These are phyloP conservation scores for Triticum urartu DNA, from an alignment of 176 grass and related monocot genomes.

Conservation along the genomic window DNA sequence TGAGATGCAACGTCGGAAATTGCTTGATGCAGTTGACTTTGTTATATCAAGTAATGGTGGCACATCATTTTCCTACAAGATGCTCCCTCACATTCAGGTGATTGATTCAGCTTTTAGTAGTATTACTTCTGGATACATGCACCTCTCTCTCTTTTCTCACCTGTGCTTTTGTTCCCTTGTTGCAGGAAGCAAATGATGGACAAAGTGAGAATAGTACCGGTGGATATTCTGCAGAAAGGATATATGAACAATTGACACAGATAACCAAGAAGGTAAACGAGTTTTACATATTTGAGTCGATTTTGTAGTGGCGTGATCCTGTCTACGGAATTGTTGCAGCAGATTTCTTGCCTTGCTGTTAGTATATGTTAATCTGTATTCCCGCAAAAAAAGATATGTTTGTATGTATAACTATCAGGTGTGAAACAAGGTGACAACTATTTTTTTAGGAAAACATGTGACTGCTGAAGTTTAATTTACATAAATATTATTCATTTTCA, in stretches of 20 bases:
- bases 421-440: too few relatives aligned
- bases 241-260: conserved; percentile 29
- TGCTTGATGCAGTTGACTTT: conserved; percentile 48
- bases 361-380: too few relatives aligned
- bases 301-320: background rate
- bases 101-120: background rate
- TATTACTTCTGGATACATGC: background rate
- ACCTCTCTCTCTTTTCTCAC: background rate
- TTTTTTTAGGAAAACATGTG: too few relatives aligned
- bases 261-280: conserved; percentile 54
- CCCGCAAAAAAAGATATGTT: too few relatives aligned
- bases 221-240: conserved; percentile 50
- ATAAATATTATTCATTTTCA: too few relatives aligned
- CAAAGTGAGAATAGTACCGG: conserved; percentile 22
- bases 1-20: conserved; percentile 22
- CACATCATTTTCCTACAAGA: conserved; percentile 50
- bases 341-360: background rate
- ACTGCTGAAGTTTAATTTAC: too few relatives aligned
- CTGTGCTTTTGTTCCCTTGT: background rate
- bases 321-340: background rate
- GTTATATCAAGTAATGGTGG: conserved; percentile 47
- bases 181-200: conserved; percentile 38
- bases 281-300: background rate
- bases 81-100: conserved; percentile 63
- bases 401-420: too few relatives aligned